Conservation (phyloP, 345 rosid species). For the Clarkia xantiana region DNA sequence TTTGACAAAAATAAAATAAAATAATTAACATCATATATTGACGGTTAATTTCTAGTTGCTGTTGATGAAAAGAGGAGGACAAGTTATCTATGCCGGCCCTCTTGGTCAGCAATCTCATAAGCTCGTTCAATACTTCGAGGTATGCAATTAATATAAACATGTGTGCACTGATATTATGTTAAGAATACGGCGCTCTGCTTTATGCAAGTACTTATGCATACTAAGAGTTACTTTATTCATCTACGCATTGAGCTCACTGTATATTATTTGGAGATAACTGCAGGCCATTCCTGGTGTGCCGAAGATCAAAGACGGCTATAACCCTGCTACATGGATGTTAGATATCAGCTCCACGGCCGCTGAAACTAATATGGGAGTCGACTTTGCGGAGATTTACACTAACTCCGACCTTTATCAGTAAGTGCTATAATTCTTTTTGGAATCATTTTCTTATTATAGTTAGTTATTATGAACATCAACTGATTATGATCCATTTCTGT, state of each 20-base stretch:
- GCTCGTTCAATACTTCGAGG: conserved; percentile 20
- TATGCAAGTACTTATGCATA: no score
- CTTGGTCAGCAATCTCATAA: conserved; percentile 16
- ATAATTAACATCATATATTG: no score
- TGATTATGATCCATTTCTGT: no score
- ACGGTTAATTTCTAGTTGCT: conserved; percentile 16
- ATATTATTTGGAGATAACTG: neutral
- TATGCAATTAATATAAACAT: no score
- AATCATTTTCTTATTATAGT: no score
- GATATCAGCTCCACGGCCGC: conserved; percentile 25
- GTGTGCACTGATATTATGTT: no score
- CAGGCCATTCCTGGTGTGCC: conserved; percentile 27
- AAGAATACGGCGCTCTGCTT: no score
- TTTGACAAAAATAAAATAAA: no score
- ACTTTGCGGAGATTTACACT: conserved; percentile 26
- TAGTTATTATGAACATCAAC: neutral
- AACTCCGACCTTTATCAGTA: conserved; percentile 28
- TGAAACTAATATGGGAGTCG: conserved; percentile 19
- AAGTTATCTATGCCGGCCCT: conserved; percentile 19
- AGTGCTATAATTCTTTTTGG: no score
- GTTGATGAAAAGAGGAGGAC: conserved; percentile 22
- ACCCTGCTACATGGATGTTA: conserved; percentile 48
- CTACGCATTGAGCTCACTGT: no score
- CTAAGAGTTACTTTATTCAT: no score
- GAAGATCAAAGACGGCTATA: conserved; percentile 26